A percentile compares a stretch with the other conserved stretches of the same genome.
Evolutionary conservation across 805 yeast species (phyloP).

Genomic region (Candida ficus): DNA sequence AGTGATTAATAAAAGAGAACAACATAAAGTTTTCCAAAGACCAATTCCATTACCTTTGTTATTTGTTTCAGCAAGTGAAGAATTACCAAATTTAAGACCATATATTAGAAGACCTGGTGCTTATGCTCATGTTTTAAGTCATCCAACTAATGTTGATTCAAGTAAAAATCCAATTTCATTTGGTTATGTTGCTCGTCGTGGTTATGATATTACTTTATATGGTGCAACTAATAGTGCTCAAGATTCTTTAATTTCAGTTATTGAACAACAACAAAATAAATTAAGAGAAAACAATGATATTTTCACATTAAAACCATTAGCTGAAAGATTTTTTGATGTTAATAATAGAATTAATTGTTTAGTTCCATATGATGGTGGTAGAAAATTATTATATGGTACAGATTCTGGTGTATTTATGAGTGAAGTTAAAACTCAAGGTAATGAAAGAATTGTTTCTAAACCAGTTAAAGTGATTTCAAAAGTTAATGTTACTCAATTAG

Average conservation of each 20-base stretch:
- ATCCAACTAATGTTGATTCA: conserved; percentile 21
- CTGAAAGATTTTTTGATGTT: conserved; percentile 69
- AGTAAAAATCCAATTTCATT: conserved; percentile 40
- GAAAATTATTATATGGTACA: conserved; percentile 85
- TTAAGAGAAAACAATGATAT: conserved; percentile 71
- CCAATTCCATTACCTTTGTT: conserved; percentile 80
- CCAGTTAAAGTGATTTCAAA: conserved; percentile 75
- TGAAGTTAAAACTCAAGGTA: conserved; percentile 47
- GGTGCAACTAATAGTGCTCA: conserved; percentile 51
- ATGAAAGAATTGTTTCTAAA: conserved; percentile 52
- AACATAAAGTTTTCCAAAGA: conserved; percentile 82
- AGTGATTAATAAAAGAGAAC: conserved; percentile 83
- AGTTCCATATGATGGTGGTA: conserved; percentile 91
- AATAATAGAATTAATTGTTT: conserved; percentile 82
- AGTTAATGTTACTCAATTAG: conserved; percentile 79
- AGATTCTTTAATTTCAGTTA: conserved; percentile 72
- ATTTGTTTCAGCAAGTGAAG: conserved; percentile 73
- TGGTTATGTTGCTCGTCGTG: conserved; percentile 45
- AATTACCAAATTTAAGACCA: conserved; percentile 56
- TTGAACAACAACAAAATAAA: conserved; percentile 73
- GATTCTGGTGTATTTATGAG: conserved; percentile 86
- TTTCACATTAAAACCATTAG: conserved; percentile 70
- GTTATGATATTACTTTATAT: conserved; percentile 38
- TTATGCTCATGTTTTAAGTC: conserved; percentile 22
- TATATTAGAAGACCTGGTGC: conserved; percentile 31